These are phyloP conservation scores for Sphaceloma murrayae DNA, from an alignment of 2,329 filamentous ascomycete species.

Conservation along the genomic window DNA sequence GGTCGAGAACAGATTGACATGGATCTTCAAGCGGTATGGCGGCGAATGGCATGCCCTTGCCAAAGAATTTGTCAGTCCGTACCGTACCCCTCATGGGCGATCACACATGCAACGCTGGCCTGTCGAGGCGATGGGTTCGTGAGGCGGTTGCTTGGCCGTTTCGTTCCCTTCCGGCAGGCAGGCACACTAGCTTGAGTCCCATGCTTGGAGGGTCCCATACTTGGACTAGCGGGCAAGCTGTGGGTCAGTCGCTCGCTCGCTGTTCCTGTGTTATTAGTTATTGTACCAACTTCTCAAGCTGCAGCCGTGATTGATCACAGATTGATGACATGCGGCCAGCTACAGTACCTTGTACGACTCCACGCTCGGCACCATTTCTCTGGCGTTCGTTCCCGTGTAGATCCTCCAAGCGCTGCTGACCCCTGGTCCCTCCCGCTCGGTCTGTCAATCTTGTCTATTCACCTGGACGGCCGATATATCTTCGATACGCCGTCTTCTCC, in stretches of 20 bases:
- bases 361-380: background rate
- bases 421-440: background rate
- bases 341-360: background rate
- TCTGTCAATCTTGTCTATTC: background rate
- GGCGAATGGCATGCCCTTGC: background rate
- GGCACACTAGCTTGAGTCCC: background rate
- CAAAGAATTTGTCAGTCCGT: slow-evolving; percentile 4
- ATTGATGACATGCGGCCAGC: background rate
- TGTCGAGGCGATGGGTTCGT: background rate
- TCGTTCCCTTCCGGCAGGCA: background rate
- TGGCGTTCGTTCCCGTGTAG: too few relatives aligned
- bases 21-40: slow-evolving; percentile 1
- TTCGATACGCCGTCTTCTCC: too few relatives aligned
- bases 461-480: background rate
- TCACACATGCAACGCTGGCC: background rate
- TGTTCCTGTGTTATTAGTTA: background rate
- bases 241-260: background rate
- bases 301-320: slow-evolving; percentile 3
- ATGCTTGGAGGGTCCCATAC: too few relatives aligned
- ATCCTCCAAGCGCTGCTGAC: background rate
- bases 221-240: background rate
- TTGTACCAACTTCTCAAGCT: background rate
- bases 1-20: slow-evolving; percentile 1
- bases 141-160: slow-evolving; percentile 5
- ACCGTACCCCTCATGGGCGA: background rate